Base-by-base conservation (phyloP, 2,329 filamentous ascomycete genomes). In the Didymella pinodella region DNA sequence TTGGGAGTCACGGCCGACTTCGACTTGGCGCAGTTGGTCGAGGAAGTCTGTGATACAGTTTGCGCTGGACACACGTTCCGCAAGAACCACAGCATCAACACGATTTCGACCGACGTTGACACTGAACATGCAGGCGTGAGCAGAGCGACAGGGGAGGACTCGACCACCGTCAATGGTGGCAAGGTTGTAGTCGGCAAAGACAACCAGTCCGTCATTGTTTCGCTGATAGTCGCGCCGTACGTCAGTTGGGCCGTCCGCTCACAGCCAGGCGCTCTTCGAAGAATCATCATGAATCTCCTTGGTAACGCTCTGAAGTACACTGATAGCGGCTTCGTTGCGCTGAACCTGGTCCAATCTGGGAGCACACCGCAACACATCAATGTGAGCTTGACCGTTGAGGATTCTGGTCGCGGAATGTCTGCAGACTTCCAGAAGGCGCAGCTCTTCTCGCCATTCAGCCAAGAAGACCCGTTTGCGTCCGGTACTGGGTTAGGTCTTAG, bases 41-140 rank as follows among this genome's bases (percentile, higher is more conserved):
- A 85, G 67, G 83, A 85, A 62, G 83, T 84, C 0, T 79, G 84
- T 5, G 84, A 86, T 57, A 83, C 84, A 1, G 83, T 86, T 4
- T 83, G 77, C 65, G 76, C 79, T 32, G 84, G 84, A 0, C 82
- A 85, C 40, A 74, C 73, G 0, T 80, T 81, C 64, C 76, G 70
- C 12, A 69, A 71, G 48, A 64, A 66, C 11, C 70, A 71, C 22
- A 63, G 65, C 26, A 52, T 68, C 29, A 64, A 65, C 34, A 59
- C 63, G 11, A 61, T 65, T 12, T 65, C 68, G 2, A 69, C 71
- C 28, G 52, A 60, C 18, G 34, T 52, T 29, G 28, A 44, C 22
- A 52, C 34, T 1, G 67, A 66, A 18, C 59, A 50, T 10, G 49
- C 46, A 6, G 60, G 38, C 14, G 50, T 56, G 10, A 63, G 60